phyloP scores from a whole-genome alignment of 1,284 basidiomycete genomes.

The Malassezia brasiliensis region DNA sequence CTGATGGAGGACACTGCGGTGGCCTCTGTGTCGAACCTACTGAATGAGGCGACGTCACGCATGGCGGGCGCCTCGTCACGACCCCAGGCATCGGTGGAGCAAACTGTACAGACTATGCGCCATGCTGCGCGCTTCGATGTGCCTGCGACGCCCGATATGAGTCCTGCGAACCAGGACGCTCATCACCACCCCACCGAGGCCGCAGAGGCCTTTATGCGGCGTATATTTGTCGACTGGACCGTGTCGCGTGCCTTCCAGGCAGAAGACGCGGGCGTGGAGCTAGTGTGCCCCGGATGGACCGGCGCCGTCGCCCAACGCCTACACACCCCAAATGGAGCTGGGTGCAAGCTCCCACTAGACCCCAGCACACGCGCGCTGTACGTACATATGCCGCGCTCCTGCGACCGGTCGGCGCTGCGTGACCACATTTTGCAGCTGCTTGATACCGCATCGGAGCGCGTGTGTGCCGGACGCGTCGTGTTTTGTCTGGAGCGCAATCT shows the following conservation, averaged over 20 bases:
- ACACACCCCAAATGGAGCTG: neutral
- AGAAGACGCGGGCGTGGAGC: constrained; percentile 36
- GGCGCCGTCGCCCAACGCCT: constrained; percentile 26
- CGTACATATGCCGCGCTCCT: constrained; percentile 30
- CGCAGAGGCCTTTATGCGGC: constrained; percentile 27
- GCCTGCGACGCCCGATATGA: constrained; percentile 37
- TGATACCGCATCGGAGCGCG: constrained; percentile 33
- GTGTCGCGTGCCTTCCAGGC: constrained; percentile 12
- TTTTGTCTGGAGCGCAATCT: constrained; percentile 26
- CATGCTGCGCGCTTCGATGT: constrained; percentile 13
- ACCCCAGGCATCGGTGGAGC: neutral
- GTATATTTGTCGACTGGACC: constrained; percentile 25
- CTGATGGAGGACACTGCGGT: neutral
- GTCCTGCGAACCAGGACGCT: constrained; percentile 29
- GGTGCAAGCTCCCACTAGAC: neutral
- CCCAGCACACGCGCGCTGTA: constrained; percentile 28
- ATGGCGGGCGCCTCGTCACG: neutral
- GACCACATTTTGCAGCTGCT: constrained; percentile 35
- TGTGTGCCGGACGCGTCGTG: constrained; percentile 29
- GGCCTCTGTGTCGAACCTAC: neutral
- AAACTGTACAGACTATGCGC: constrained; percentile 1
- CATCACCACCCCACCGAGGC: constrained; percentile 27
- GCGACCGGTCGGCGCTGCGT: constrained; percentile 24
- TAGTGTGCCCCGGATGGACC: constrained; percentile 34
- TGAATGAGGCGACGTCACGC: neutral